Conservation (phyloP, 2,329 filamentous ascomycete species). For the Diaporthe velutina region DNA sequence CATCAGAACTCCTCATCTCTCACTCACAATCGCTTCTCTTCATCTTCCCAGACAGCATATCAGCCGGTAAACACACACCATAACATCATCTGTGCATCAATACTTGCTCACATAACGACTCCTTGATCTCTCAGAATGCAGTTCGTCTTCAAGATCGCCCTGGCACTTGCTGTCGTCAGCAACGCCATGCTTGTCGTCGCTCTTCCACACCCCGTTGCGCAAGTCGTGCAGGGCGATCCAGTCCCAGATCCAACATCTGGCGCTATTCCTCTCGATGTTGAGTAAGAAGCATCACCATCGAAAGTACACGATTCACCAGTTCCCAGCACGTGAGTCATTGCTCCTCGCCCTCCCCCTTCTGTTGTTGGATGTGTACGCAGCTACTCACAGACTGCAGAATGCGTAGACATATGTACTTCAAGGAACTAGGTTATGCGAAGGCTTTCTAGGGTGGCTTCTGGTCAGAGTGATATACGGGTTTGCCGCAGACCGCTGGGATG, state of each 20-base stretch:
- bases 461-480: neutral
- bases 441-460: neutral
- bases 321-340: neutral
- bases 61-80: neutral
- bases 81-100: neutral
- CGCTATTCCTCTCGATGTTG: neutral
- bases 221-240: neutral
- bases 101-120: neutral
- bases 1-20: neutral
- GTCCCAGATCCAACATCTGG: neutral
- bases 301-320: no score
- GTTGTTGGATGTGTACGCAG: neutral
- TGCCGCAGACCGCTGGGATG: neutral
- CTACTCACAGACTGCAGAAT: neutral
- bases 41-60: neutral
- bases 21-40: neutral
- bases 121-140: neutral
- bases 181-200: neutral
- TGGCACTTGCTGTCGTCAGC: conserved; percentile 17
- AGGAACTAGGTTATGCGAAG: no score
- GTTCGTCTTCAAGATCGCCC: neutral
- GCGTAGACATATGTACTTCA: no score
- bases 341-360: no score
- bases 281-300: neutral
- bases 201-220: neutral